phyloP scores from a whole-genome alignment of 208 protist species.

The Acanthamoeba castellanii region DNA sequence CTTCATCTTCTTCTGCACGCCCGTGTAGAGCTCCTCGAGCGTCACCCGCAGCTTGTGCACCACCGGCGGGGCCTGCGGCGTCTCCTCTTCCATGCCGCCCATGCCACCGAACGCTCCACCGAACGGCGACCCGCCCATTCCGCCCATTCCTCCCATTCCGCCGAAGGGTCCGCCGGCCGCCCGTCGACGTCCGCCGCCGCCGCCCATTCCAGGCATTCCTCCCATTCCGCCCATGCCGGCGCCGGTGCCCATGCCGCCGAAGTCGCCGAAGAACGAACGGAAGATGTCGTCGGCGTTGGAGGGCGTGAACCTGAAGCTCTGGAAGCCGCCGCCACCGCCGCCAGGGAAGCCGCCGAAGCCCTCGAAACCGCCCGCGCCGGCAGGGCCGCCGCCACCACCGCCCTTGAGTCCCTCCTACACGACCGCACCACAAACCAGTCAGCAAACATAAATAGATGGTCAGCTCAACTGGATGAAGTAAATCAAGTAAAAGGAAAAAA shows the following conservation, averaged over 20 bases:
- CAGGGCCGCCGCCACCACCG: slow-evolving; percentile 14
- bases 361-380: neutral
- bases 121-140: slow-evolving; percentile 40
- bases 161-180: slow-evolving; percentile 21
- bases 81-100: slow-evolving; percentile 70
- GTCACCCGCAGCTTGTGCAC: slow-evolving; percentile 82
- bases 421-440: neutral
- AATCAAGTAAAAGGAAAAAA: no score
- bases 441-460: neutral
- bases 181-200: slow-evolving; percentile 11
- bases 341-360: neutral
- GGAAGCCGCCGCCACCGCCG: neutral
- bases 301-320: slow-evolving; percentile 15
- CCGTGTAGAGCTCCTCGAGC: slow-evolving; percentile 92
- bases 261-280: slow-evolving; percentile 1
- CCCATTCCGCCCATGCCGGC: neutral
- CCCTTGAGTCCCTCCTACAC: neutral
- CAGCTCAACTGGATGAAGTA: neutral
- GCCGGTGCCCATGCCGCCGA: neutral
- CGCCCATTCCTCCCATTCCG: slow-evolving; percentile 44
- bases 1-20: slow-evolving; percentile 92
- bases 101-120: slow-evolving; percentile 18
- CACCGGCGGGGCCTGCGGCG: slow-evolving; percentile 76
- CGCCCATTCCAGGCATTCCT: neutral
- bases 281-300: slow-evolving; percentile 44